Evolutionary conservation across 345 rosid genomes (phyloP), one percentile per base, ranked within the genome.

Genomic region (Brassica napus): DNA sequence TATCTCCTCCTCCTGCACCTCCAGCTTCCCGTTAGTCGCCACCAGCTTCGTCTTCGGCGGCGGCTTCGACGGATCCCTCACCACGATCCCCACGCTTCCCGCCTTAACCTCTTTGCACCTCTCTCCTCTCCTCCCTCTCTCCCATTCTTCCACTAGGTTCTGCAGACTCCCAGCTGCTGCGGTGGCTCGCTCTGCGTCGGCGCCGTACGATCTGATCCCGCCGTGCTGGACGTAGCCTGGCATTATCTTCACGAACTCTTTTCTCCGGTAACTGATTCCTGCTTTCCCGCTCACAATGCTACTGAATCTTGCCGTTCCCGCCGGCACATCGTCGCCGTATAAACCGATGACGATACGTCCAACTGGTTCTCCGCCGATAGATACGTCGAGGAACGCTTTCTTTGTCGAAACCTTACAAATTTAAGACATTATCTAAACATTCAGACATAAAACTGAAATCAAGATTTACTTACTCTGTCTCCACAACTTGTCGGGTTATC

Each of bases 201-300:
- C 94, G 3, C 97, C 97, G 44, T 84, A 91, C 0, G 98, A 92
- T 81, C 98, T 90, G 71, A 94, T 87, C 1, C 98, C 98, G 0
- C 98, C 89, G 68, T 92, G 98, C 66, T 91, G 97, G 55, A 90
- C 91, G 67, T 92, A 94, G 21, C 84, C 89, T 1, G 98, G 96
- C 92, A 84, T 87, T 69, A 94, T 91, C 70, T 89, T 94, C 30
- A 85, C 64, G 77, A 94, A 94, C 84, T 92, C 98, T 83, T 92
- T 94, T 78, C 94, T 89, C 76, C 94, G 86, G 85, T 92, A 94
- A 78, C 92, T 92, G 10, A 92, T 80, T 6, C 98, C 97, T 1
- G 97, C 93, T 52, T 88, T 83, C 49, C 98, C 98, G 62, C 89
- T 88, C 0, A 88, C 93, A 5, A 94, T 88, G 26, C 83, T 86